These are phyloP conservation scores for Auricularia auricula-judae DNA, from an alignment of 768 basidiomycete genomes.

Conservation along the genomic window DNA sequence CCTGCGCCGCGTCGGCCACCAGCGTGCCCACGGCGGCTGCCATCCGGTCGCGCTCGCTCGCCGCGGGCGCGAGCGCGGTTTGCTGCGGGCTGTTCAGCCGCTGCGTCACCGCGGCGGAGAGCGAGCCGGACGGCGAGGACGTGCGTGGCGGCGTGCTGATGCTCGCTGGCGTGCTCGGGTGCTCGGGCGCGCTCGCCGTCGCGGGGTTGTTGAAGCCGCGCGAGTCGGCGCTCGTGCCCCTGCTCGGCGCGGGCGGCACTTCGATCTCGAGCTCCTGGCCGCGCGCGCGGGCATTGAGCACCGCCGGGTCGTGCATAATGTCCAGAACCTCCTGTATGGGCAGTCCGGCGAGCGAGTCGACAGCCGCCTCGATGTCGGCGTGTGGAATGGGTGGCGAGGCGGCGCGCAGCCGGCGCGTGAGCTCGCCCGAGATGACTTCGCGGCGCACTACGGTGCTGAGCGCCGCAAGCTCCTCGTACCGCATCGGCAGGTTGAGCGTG, in stretches of 20 bases:
- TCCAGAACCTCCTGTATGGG: constrained; percentile 69
- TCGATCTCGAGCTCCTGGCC: background rate
- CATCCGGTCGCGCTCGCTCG: constrained; percentile 69
- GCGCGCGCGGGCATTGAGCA: constrained; percentile 35
- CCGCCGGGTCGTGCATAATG: constrained; percentile 59
- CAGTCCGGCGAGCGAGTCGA: constrained; percentile 59
- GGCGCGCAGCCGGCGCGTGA: constrained; percentile 59
- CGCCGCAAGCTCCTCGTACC: constrained; percentile 73
- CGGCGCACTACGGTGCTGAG: constrained; percentile 82
- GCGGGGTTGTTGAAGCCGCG: constrained; percentile 52
- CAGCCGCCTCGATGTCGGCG: constrained; percentile 49
- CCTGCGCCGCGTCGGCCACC: constrained; percentile 38
- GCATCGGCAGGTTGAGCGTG: constrained; percentile 71
- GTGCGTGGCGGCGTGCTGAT: constrained; percentile 77
- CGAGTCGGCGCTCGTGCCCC: constrained; percentile 32
- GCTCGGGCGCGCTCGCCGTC: constrained; percentile 82
- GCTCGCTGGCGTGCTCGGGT: constrained; percentile 73
- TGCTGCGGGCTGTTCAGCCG: background rate
- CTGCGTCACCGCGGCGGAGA: constrained; percentile 38
- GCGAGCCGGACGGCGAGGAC: constrained; percentile 59
- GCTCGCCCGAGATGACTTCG: constrained; percentile 75
- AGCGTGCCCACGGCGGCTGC: constrained; percentile 51
- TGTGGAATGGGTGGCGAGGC: constrained; percentile 28
- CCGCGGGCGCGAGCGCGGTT: constrained; percentile 29
- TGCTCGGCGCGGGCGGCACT: background rate